Percentiles rank a stretch among this genome's conserved stretches.
phyloP scores from a whole-genome alignment of 106 monocot species.

The Ottelia alismoides region DNA sequence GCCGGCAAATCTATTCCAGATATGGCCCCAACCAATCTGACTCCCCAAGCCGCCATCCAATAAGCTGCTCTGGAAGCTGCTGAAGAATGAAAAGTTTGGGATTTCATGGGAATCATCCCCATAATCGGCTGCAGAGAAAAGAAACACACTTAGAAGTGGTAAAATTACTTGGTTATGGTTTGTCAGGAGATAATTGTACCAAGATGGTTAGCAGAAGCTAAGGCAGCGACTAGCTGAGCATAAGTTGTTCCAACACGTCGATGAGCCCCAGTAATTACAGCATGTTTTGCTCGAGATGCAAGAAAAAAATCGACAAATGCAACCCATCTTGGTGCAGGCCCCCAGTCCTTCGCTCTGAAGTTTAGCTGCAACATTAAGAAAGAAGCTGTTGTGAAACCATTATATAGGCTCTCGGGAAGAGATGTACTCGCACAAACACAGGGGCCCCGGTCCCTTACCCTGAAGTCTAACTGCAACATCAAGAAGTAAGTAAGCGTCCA shows the following conservation, averaged over 20 bases:
- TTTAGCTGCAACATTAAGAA: slow-evolving; percentile 7
- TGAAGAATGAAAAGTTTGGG: slow-evolving; percentile 52
- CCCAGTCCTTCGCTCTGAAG: slow-evolving; percentile 93
- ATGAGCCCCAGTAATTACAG: slow-evolving; percentile 85
- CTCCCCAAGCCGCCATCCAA: slow-evolving; percentile 32
- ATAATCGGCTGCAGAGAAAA: too few species aligned
- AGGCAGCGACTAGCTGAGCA: slow-evolving; percentile 80
- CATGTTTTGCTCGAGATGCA: slow-evolving; percentile 80
- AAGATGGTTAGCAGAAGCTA: slow-evolving; percentile 59
- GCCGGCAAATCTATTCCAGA: slow-evolving; percentile 75
- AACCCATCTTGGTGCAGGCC: slow-evolving; percentile 96
- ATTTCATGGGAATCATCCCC: slow-evolving; percentile 13
- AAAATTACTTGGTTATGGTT: too few species aligned
- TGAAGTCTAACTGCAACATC: too few species aligned
- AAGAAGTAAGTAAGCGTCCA: too few species aligned
- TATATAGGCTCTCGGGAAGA: too few species aligned
- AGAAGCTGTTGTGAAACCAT: too few species aligned
- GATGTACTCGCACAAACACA: too few species aligned
- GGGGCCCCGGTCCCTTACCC: too few species aligned
- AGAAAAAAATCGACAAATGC: slow-evolving; percentile 98
- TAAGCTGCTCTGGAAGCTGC: slow-evolving; percentile 74
- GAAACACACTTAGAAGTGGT: too few species aligned
- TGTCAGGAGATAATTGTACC: slow-evolving; percentile 20
- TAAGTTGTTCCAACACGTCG: slow-evolving; percentile 97
- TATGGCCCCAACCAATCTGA: slow-evolving; percentile 77